phyloP scores from a whole-genome alignment of 768 basidiomycete species.

The Coprinellus aureogranulatus region DNA sequence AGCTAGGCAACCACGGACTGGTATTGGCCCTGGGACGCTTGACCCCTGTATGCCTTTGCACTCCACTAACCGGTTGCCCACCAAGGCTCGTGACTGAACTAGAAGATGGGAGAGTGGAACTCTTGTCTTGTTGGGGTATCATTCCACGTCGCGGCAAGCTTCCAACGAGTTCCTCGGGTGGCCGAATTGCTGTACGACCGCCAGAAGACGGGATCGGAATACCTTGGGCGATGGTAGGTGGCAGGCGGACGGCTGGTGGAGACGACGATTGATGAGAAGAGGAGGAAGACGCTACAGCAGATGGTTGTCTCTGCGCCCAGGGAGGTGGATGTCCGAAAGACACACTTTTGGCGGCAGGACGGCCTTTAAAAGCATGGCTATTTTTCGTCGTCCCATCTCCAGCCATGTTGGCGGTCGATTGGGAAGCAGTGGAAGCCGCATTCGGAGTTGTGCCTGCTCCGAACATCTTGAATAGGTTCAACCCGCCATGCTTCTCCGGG shows the following conservation, averaged over 20 bases:
- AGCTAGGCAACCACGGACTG: slow-evolving; percentile 59
- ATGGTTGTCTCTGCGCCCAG: background rate
- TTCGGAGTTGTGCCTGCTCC: slow-evolving; percentile 1
- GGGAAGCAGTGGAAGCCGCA: slow-evolving; percentile 8
- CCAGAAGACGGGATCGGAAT: background rate
- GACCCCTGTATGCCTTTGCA: slow-evolving; percentile 19
- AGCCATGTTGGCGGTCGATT: background rate
- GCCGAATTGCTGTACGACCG: background rate
- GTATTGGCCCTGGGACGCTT: slow-evolving; percentile 67
- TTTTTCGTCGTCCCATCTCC: slow-evolving; percentile 7
- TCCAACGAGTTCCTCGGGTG: slow-evolving; percentile 8
- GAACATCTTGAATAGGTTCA: slow-evolving; percentile 11
- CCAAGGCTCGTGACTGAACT: slow-evolving; percentile 10
- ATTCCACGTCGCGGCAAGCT: slow-evolving; percentile 12
- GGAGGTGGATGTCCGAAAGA: slow-evolving; percentile 39
- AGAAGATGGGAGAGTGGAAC: background rate
- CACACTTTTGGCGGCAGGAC: slow-evolving; percentile 51
- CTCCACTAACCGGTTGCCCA: slow-evolving; percentile 2
- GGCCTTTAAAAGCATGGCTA: slow-evolving; percentile 24
- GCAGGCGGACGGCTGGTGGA: background rate
- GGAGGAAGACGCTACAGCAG: background rate
- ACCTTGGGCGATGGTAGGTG: slow-evolving; percentile 4
- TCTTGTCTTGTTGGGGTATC: background rate
- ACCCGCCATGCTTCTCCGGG: background rate
- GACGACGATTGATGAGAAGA: background rate